Percentiles rank a stretch among this genome's conserved stretches.
Conservation (phyloP, 2,329 filamentous ascomycete species). For the Penicillium sp. region DNA sequence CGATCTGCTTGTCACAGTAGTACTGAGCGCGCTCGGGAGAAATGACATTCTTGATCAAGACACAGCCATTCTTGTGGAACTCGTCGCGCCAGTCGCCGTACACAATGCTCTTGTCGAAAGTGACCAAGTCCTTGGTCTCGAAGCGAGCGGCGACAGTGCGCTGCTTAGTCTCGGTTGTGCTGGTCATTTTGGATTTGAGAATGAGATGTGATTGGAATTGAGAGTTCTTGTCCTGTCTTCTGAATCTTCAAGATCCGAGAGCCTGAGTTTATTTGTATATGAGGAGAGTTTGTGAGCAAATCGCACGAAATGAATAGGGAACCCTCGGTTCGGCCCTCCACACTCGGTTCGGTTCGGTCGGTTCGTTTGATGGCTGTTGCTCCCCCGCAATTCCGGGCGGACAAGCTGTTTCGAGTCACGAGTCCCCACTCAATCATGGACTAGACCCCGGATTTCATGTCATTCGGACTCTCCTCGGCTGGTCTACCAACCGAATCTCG, state of each 20-base stretch:
- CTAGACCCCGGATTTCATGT: not conserved
- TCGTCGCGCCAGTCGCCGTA: constrained; percentile 8
- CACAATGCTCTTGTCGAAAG: constrained; percentile 1
- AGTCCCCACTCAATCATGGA: not conserved
- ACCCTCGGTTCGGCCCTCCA: not conserved
- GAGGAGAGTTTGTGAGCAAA: not conserved
- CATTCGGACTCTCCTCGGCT: not conserved
- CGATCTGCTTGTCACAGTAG: constrained; percentile 48
- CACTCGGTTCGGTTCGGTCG: not conserved
- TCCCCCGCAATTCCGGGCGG: not conserved
- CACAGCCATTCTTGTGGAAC: constrained; percentile 6
- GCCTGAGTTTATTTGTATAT: not conserved
- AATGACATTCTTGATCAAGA: constrained; percentile 6
- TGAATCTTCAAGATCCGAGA: not conserved
- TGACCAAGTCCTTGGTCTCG: constrained; percentile 6
- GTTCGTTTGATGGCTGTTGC: not conserved
- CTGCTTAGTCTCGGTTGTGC: constrained; percentile 5
- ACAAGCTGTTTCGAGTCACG: not conserved
- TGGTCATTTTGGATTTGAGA: not conserved
- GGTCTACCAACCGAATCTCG: not conserved
- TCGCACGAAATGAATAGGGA: not conserved
- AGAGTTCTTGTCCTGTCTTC: not conserved
- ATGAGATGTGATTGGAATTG: not conserved
- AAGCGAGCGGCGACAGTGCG: not conserved
- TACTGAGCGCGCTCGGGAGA: constrained; percentile 5